A percentile compares a stretch with the other conserved stretches of the same genome.
Conservation (phyloP, 495 filamentous ascomycete genomes). For the Xylaria intraflava region DNA sequence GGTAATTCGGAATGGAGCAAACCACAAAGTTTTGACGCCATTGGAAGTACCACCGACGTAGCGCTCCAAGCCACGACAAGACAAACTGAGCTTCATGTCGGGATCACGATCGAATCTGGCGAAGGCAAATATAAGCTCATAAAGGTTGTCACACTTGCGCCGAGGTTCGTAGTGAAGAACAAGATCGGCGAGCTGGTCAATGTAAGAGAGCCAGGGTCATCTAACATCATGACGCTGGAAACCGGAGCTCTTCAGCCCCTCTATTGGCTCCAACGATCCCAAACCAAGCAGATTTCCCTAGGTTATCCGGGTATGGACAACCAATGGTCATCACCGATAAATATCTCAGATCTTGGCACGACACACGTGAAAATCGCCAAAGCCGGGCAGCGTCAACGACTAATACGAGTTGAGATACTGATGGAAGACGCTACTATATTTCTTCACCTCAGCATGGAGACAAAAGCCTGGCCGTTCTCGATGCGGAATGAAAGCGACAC, state of each 20-base stretch:
- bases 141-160: conserved; percentile 88
- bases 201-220: conserved; percentile 82
- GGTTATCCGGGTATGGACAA: conserved; percentile 95
- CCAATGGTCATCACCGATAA: conserved; percentile 96
- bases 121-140: conserved; percentile 97
- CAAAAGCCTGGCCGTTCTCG: conserved; percentile 93
- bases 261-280: conserved; percentile 72
- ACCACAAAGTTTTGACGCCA: conserved; percentile 97
- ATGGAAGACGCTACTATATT: conserved; percentile 91
- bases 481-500: conserved; percentile 96
- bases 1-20: conserved; percentile 91
- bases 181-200: conserved; percentile 80
- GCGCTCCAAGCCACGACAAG: conserved; percentile 64
- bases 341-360: conserved; percentile 86
- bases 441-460: conserved; percentile 81
- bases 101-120: conserved; percentile 79
- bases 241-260: conserved; percentile 71
- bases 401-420: conserved; percentile 82
- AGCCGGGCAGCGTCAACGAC: conserved; percentile 76
- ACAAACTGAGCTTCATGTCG: conserved; percentile 79
- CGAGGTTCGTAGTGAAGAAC: conserved; percentile 91
- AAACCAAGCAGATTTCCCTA: conserved; percentile 80
- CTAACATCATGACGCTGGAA: conserved; percentile 68
- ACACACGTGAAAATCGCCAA: conserved; percentile 91
- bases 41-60: conserved; percentile 83